Evolutionary conservation across 495 filamentous ascomycete genomes (phyloP), one percentile per base, ranked within the genome.

Genomic region (Penicillium malachiteum): DNA sequence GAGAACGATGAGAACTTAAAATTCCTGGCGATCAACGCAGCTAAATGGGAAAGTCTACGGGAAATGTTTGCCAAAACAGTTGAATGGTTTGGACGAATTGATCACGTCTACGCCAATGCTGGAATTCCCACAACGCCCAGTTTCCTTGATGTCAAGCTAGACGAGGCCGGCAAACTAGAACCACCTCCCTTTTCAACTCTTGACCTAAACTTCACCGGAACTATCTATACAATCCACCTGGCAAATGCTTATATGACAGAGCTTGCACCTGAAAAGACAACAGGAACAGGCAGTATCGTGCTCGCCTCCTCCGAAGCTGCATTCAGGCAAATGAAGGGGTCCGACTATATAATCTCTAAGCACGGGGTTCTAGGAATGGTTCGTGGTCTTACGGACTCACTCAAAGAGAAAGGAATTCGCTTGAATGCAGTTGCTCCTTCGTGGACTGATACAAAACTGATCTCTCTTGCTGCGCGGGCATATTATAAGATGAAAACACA

Each of bases 21-120:
- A 14, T 78, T 72, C 50, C 33, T 71, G 6, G 35, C 67, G 32
- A 67, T 73, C 5, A 65, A 81, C 56, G 75, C 81, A 5, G 60
- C 64, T 6, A 55, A 68, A 9, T 82, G 78, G 77, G 39, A 58
- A 13, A 72, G 71, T 33, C 62, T 77, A 14, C 62, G 64, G 32
- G 58, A 54, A 7, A 56, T 79, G 16, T 82, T 80, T 62, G 65
- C 66, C 37, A 51, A 67, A 17, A 68, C 73, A 3, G 59, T 70
- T 21, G 48, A 71, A 14, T 60, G 50, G 16, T 75, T 72, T 55
- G 72, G 75, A 6, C 71, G 67, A 3, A 76, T 82, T 34, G 79
- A 82, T 55, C 70, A 75, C 50, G 78, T 79, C 14, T 74, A 81
- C 37, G 77, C 78, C 34, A 80, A 80, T 43, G 79, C 79, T 5